Conservation (phyloP, 1,284 basidiomycete genomes). For the Entoloma clypeatum region DNA sequence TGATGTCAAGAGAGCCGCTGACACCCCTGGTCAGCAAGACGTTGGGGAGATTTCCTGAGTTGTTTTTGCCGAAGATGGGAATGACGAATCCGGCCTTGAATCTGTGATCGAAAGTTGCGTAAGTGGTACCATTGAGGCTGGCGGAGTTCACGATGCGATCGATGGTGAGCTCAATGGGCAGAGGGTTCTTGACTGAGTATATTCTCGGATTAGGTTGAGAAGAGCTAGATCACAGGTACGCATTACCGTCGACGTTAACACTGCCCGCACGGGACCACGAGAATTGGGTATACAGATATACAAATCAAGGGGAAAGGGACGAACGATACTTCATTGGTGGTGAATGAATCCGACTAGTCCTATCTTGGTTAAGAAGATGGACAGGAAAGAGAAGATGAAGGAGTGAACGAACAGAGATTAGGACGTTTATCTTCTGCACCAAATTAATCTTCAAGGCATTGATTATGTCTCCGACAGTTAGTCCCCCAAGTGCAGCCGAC, state of each 20-base stretch:
- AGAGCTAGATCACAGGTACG: constrained; percentile 23
- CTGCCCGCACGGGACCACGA: too few species aligned
- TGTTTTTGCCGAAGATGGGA: constrained; percentile 30
- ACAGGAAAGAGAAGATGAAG: too few species aligned
- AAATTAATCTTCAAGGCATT: constrained; percentile 34
- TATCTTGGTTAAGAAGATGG: too few species aligned
- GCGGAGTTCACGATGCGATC: constrained; percentile 33
- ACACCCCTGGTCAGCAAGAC: constrained; percentile 34
- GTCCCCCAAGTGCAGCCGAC: constrained; percentile 13
- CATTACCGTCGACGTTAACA: not conserved
- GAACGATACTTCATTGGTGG: too few species aligned
- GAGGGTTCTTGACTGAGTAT: constrained; percentile 36
- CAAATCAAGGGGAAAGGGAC: too few species aligned
- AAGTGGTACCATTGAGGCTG: constrained; percentile 37
- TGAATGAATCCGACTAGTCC: too few species aligned
- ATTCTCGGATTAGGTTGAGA: constrained; percentile 31
- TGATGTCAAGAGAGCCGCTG: constrained; percentile 30
- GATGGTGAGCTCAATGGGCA: constrained; percentile 38
- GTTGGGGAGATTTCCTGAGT: constrained; percentile 34
- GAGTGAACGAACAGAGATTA: too few species aligned
- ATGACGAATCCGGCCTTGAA: constrained; percentile 35
- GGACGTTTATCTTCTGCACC: too few species aligned
- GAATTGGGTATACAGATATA: too few species aligned
- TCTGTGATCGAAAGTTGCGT: constrained; percentile 36
- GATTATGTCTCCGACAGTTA: constrained; percentile 32